phyloP scores from a whole-genome alignment of 2,329 filamentous ascomycete genomes.

The Westerdykella ornata region DNA sequence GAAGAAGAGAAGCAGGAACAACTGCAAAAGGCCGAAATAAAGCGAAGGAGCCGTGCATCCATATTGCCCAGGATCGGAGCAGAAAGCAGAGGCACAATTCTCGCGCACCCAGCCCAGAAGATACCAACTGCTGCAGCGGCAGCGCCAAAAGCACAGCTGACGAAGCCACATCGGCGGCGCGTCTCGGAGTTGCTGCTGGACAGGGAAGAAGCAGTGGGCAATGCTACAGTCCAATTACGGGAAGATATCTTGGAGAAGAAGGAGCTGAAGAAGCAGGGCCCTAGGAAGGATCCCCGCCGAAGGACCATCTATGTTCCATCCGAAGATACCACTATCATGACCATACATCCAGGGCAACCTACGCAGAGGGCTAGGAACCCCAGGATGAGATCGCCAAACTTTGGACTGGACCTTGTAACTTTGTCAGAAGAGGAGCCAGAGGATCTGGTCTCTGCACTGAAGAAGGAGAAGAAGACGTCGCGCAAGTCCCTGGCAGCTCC shows the following conservation, averaged over 20 bases:
- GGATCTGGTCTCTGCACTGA: constrained; percentile 23
- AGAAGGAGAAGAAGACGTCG: constrained; percentile 29
- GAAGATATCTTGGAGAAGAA: constrained; percentile 26
- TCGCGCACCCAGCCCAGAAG: constrained; percentile 35
- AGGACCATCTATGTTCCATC: constrained; percentile 48
- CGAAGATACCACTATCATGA: constrained; percentile 47
- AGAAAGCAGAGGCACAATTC: constrained; percentile 26
- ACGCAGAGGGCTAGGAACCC: constrained; percentile 20
- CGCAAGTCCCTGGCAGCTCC: constrained; percentile 42
- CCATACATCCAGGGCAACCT: constrained; percentile 45
- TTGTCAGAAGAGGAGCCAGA: constrained; percentile 36
- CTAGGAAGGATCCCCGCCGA: constrained; percentile 40
- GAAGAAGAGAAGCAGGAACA: constrained; percentile 25
- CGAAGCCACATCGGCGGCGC: constrained; percentile 30
- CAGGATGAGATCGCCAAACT: constrained; percentile 31
- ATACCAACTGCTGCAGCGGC: constrained; percentile 21
- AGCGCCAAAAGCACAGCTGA: constrained; percentile 3
- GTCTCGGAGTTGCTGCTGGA: constrained; percentile 31
- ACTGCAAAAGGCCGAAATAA: constrained; percentile 14
- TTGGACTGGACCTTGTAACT: constrained; percentile 35
- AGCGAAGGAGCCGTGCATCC: constrained; percentile 24
- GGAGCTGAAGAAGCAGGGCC: constrained; percentile 26
- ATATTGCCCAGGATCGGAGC: constrained; percentile 16
- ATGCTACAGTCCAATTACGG: constrained; percentile 27
- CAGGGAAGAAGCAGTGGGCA: constrained; percentile 16